Conservation (phyloP, 169 alveolate genomes). For the Hepatocystis sp. region DNA sequence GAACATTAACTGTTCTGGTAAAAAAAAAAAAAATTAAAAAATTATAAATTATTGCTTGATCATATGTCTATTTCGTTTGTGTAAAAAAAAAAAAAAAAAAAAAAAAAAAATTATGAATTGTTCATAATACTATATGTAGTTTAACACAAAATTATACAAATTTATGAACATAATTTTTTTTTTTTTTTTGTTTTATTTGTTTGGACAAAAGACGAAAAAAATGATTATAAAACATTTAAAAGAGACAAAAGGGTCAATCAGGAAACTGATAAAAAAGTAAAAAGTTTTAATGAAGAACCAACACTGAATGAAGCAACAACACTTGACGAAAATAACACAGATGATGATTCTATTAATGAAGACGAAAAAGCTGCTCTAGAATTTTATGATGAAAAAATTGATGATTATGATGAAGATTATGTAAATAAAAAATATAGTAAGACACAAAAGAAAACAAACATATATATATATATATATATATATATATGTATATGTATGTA, state of each 20-base stretch:
- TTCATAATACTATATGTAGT: constrained; percentile 6
- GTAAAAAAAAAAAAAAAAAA: not conserved
- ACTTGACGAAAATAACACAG: constrained; percentile 10
- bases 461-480: not conserved
- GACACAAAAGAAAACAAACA: constrained; percentile 5
- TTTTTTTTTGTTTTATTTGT: not conserved
- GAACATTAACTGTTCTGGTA: constrained; percentile 53
- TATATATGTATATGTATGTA: constrained; percentile 3
- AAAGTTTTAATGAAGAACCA: constrained; percentile 6
- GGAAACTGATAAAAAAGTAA: not conserved
- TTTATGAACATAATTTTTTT: not conserved
- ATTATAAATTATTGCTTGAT: no score
- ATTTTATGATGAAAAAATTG: constrained; percentile 71
- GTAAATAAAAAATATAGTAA: constrained; percentile 74
- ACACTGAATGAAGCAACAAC: constrained; percentile 1
- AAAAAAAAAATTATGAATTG: not conserved
- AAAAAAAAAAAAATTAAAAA: constrained; percentile 15
- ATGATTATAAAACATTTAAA: not conserved
- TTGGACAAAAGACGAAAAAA: constrained; percentile 2
- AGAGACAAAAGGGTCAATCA: not conserved
- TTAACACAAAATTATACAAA: not conserved
- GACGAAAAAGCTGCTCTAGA: constrained; percentile 58
- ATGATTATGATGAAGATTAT: constrained; percentile 66
- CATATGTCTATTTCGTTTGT: not conserved
- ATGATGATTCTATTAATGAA: constrained; percentile 50